These are phyloP conservation scores for Kuraishia capsulata DNA, from an alignment of 805 yeast genomes.

Conservation along the genomic window DNA sequence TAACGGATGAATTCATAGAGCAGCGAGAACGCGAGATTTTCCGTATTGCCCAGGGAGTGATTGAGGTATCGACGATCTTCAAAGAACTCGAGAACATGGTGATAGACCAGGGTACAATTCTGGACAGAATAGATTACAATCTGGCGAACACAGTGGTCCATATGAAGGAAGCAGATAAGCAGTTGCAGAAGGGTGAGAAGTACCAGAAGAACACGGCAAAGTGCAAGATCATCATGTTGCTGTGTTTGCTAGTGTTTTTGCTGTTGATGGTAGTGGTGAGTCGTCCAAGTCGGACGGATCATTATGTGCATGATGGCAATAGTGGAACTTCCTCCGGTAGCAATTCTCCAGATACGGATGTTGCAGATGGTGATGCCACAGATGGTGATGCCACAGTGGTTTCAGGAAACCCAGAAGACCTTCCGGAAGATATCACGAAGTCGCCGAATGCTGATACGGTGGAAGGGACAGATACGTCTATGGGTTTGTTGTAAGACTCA, in stretches of 20 bases:
- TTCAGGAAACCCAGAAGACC: too few relatives aligned
- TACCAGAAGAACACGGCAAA: conserved; percentile 87
- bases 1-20: conserved; percentile 36
- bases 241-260: conserved; percentile 63
- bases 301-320: conserved; percentile 15
- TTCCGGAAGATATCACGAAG: too few relatives aligned
- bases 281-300: conserved; percentile 37
- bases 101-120: conserved; percentile 89
- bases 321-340: too few relatives aligned
- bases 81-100: conserved; percentile 87
- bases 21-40: conserved; percentile 87
- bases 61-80: conserved; percentile 89
- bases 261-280: conserved; percentile 62
- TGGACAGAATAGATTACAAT: conserved; percentile 92
- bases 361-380: too few relatives aligned
- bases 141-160: conserved; percentile 71
- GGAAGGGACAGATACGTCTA: too few relatives aligned
- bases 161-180: conserved; percentile 68
- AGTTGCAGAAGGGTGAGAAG: conserved; percentile 63
- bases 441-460: too few relatives aligned
- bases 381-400: too few relatives aligned
- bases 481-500: too few relatives aligned
- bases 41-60: conserved; percentile 85
- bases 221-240: conserved; percentile 75
- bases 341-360: too few relatives aligned